phyloP scores from a whole-genome alignment of 108 stramenopile genomes.

The Nannochloropsis gaditana region DNA sequence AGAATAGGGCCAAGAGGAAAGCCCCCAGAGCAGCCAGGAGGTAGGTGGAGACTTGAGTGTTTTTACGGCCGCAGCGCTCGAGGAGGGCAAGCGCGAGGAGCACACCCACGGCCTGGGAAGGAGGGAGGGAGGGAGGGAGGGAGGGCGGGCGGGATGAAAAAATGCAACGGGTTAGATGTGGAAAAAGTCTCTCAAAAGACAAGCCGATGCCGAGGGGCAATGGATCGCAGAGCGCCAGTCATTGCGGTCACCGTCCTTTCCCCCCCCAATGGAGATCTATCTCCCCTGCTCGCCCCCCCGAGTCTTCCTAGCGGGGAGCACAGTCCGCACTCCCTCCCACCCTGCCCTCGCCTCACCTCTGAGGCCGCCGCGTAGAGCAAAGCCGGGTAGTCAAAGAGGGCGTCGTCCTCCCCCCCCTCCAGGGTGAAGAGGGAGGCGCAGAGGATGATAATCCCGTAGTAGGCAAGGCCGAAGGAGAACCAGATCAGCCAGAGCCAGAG shows the following conservation, averaged over 20 bases:
- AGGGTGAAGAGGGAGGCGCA: neutral
- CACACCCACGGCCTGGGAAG: slow-evolving; percentile 11
- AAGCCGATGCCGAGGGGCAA: too few relatives aligned
- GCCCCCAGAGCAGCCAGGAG: neutral
- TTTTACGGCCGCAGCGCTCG: slow-evolving; percentile 1
- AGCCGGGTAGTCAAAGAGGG: neutral
- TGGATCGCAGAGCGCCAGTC: too few relatives aligned
- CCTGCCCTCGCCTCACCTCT: neutral
- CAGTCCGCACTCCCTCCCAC: neutral
- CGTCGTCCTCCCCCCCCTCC: neutral
- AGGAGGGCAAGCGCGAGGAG: neutral
- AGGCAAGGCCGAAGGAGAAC: slow-evolving; percentile 13
- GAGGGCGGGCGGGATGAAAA: neutral
- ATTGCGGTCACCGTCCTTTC: too few relatives aligned
- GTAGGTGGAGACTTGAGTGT: slow-evolving; percentile 15
- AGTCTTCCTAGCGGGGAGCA: neutral
- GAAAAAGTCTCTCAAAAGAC: too few relatives aligned
- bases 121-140: neutral
- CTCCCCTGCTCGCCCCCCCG: too few relatives aligned
- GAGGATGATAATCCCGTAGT: slow-evolving; percentile 13
- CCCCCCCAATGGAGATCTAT: too few relatives aligned
- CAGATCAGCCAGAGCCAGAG: neutral
- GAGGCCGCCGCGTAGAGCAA: neutral
- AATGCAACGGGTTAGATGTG: too few relatives aligned
- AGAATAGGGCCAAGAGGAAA: neutral